Evolutionary conservation across 2,329 filamentous ascomycete species (phyloP).

Genomic region (Pyricularia sp.): DNA sequence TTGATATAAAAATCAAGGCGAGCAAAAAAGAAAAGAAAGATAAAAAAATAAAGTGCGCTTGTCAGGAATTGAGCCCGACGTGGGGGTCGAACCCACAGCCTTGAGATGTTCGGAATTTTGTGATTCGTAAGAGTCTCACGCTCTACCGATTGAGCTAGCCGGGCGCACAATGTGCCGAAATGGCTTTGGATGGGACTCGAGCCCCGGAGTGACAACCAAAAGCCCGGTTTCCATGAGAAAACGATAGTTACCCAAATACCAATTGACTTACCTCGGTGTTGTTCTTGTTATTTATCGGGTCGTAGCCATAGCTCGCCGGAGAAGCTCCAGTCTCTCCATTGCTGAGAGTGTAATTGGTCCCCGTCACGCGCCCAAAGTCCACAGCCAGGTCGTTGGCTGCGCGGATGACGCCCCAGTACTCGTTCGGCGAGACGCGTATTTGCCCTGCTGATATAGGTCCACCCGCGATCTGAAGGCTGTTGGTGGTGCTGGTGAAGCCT

Average conservation of each 20-base stretch:
- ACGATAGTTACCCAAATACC: neutral
- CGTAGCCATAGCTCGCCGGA: constrained; percentile 30
- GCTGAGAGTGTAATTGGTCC: constrained; percentile 50
- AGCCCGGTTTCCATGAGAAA: neutral
- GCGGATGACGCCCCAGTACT: constrained; percentile 60
- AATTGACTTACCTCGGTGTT: constrained; percentile 31
- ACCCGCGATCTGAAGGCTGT: constrained; percentile 25
- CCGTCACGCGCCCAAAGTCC: constrained; percentile 65
- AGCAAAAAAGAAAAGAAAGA: too few species aligned
- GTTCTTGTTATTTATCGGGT: constrained; percentile 33
- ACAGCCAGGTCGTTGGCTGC: constrained; percentile 57
- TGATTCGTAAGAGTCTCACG: constrained; percentile 53
- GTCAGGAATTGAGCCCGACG: too few species aligned
- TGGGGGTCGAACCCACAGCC: too few species aligned
- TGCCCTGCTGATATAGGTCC: constrained; percentile 28
- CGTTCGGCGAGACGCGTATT: constrained; percentile 46
- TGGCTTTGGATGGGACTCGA: too few species aligned
- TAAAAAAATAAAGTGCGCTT: too few species aligned
- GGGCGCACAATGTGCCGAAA: too few species aligned
- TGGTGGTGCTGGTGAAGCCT: constrained; percentile 21
- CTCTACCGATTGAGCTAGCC: constrained; percentile 35
- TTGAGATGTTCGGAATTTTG: too few species aligned
- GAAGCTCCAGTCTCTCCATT: constrained; percentile 30
- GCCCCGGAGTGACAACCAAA: too few species aligned
- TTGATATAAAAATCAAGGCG: too few species aligned